These are phyloP conservation scores for Cyclocybe aegerita DNA, from an alignment of 768 basidiomycete species.

Conservation along the genomic window DNA sequence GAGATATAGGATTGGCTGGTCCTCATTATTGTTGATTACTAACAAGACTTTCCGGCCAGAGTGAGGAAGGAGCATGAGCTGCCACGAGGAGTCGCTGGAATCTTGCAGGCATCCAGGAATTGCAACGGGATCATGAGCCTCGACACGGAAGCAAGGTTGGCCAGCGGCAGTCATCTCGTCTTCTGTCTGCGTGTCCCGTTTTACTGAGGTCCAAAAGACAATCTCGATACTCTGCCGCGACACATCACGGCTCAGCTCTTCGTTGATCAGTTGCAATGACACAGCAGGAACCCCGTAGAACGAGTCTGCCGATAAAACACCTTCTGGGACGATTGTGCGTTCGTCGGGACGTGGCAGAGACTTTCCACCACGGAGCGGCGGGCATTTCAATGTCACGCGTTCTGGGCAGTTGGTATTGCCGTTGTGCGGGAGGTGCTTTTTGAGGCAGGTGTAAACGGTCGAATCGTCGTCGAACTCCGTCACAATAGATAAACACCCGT, in stretches of 20 bases:
- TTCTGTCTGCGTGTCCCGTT: too few species aligned
- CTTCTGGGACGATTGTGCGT: constrained; percentile 6
- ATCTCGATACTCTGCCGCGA: constrained; percentile 6
- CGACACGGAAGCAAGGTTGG: background rate
- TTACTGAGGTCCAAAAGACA: constrained; percentile 14
- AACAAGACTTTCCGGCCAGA: constrained; percentile 17
- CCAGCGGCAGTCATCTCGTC: background rate
- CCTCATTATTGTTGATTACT: constrained; percentile 5
- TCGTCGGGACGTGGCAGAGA: too few species aligned
- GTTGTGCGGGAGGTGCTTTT: constrained; percentile 15
- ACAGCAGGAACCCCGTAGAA: constrained; percentile 19
- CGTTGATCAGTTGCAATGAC: constrained; percentile 11
- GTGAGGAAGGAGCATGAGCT: constrained; percentile 17
- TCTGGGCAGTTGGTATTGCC: constrained; percentile 16
- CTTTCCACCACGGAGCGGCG: background rate
- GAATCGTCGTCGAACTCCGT: constrained; percentile 13
- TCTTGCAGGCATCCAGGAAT: constrained; percentile 12
- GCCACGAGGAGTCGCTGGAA: constrained; percentile 15
- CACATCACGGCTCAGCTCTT: background rate
- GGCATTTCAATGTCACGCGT: constrained; percentile 2
- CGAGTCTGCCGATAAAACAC: constrained; percentile 19
- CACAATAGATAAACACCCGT: constrained; percentile 19
- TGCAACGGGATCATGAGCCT: constrained; percentile 3
- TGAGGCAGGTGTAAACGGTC: constrained; percentile 15
- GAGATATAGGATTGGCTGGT: constrained; percentile 9